Percentiles rank a stretch among this genome's conserved stretches.
These are phyloP conservation scores for Podila clonocystis DNA, from an alignment of 192 early-diverging fungal species.

Conservation along the genomic window DNA sequence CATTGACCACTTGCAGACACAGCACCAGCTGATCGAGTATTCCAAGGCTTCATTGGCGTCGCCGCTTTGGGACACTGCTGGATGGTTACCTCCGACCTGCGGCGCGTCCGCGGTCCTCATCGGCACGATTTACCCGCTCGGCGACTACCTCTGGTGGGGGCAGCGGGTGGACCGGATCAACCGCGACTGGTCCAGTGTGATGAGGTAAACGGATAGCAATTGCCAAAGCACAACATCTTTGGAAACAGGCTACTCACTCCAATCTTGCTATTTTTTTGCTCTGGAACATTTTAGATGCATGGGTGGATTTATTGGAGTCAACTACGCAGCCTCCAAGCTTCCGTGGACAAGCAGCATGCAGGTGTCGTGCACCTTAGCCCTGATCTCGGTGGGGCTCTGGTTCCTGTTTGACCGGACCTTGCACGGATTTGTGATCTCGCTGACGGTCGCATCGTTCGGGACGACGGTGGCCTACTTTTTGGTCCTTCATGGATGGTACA, in stretches of 20 bases:
- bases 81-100: constrained; percentile 71
- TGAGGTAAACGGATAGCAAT: constrained; percentile 51
- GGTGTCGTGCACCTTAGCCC: constrained; percentile 64
- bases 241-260: background rate
- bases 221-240: too few species aligned
- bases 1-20: constrained; percentile 70
- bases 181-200: constrained; percentile 64
- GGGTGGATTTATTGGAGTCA: constrained; percentile 67
- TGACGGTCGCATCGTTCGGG: constrained; percentile 63
- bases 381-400: constrained; percentile 73
- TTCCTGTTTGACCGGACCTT: constrained; percentile 76
- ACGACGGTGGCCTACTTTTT: constrained; percentile 66
- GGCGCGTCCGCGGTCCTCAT: constrained; percentile 66
- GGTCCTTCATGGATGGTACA: constrained; percentile 69
- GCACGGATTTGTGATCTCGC: constrained; percentile 71
- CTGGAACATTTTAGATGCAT: constrained; percentile 33
- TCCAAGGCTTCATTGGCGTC: constrained; percentile 34
- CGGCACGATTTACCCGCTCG: constrained; percentile 68
- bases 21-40: constrained; percentile 65
- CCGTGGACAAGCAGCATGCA: constrained; percentile 68
- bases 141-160: constrained; percentile 59
- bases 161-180: constrained; percentile 45
- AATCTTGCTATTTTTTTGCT: background rate
- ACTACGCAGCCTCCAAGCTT: constrained; percentile 74
- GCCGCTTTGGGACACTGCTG: constrained; percentile 62